A percentile compares a stretch with the other conserved stretches of the same genome.
phyloP scores from a whole-genome alignment of 441 rosid species.

The Bruguiera hainesii region DNA sequence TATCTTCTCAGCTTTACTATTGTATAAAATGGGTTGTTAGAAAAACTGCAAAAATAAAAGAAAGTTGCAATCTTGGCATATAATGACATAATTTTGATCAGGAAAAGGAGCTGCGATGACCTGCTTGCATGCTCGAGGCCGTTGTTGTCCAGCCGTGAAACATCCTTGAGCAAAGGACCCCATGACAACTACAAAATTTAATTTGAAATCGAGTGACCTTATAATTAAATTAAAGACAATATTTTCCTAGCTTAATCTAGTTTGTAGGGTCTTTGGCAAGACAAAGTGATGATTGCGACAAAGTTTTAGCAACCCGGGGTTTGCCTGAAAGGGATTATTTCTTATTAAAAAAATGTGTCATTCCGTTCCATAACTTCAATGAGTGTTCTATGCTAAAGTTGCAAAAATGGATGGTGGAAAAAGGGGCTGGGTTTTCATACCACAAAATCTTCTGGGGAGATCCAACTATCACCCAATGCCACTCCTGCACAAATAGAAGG shows the following conservation, averaged over 20 bases:
- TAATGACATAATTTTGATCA: not conserved
- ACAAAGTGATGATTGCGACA: too few species aligned
- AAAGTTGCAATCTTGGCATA: not conserved
- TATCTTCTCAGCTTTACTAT: slow-evolving; percentile 59
- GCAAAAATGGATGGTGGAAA: not conserved
- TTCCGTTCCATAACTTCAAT: not conserved
- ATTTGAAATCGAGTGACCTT: not conserved
- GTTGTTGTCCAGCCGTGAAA: slow-evolving; percentile 60
- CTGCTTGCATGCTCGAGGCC: slow-evolving; percentile 54
- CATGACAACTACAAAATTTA: slow-evolving; percentile 55
- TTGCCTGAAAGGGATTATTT: too few species aligned
- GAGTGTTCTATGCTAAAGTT: not conserved
- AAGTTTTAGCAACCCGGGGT: too few species aligned
- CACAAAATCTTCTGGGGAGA: slow-evolving; percentile 92
- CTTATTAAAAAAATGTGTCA: too few species aligned
- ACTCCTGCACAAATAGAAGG: slow-evolving; percentile 42
- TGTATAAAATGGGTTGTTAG: not conserved
- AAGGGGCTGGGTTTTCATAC: slow-evolving; percentile 29
- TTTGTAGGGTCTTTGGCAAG: too few species aligned
- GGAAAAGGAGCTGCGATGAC: slow-evolving; percentile 22
- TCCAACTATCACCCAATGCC: slow-evolving; percentile 80
- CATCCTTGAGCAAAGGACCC: slow-evolving; percentile 78
- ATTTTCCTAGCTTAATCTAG: too few species aligned
- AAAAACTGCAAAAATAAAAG: not conserved
- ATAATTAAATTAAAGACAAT: too few species aligned